Evolutionary conservation across 2,329 filamentous ascomycete species (phyloP), one percentile per base, ranked within the genome.

Genomic region (Cyanodermella asteris): DNA sequence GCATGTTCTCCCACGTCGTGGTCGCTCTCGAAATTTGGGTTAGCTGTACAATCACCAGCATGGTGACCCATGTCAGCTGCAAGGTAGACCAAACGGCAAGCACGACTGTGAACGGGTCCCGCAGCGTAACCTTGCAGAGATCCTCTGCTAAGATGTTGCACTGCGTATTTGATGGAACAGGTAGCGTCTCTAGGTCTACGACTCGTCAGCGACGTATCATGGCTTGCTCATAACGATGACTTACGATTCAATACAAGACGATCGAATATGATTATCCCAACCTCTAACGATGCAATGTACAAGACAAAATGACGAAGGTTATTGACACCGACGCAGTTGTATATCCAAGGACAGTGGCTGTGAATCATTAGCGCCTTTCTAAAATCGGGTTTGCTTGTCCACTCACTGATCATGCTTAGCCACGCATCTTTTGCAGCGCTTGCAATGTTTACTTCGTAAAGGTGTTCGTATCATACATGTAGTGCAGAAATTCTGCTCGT

Each of bases 1-100:
- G 71, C 82, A 97, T 94, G 47, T 82, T 91, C 50, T 97, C 87
- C 49, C 77, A 94, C 0, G 87, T 97, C 1, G 87, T 97, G 57
- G 91, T 73, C 29, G 82, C 90, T 32, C 81, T 71, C 0, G 81
- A 75, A 25, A 97, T 72, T 44, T 97, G 87, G 25, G 93, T 61
- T 25, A 93, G 69, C 45, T 97, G 90, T 5, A 94, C 90, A 34
- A 81, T 74, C 31, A 93, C 61, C 17, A 97, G 69, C 82, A 97
- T 94, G n/a, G 74, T 72, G 3, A 94, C 78, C 87, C 87, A 97
- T 12, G 78, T 73, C 16, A 93, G 62, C 47, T 97, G 90, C 21
- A 93, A 55, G 3, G 64, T 61, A 5, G 64, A 64, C 87, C 87
- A 97, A 15, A 77, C 51, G 8, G 65, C 64, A 12, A 91, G 58